Evolutionary conservation across 352 stramenopile species (phyloP).

Genomic region (Phytophthora citricola): DNA sequence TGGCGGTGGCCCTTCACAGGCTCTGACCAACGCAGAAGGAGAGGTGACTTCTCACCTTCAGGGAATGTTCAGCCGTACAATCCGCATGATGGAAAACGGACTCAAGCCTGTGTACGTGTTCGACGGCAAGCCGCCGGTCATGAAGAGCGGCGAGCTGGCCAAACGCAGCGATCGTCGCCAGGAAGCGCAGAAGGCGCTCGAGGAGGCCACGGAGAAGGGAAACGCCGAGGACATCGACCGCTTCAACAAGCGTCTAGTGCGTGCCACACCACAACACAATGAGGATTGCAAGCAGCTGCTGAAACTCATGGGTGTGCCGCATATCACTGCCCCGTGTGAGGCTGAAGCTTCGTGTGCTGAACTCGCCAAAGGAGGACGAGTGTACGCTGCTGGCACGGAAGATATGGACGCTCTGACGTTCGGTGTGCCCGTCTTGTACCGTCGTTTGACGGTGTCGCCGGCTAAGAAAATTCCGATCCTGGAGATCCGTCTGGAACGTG

Average conservation of each 20-base stretch:
- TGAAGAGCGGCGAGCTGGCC: constrained; percentile 97
- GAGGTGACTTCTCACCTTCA: constrained; percentile 94
- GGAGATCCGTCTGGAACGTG: constrained; percentile 91
- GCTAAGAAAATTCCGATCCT: constrained; percentile 92
- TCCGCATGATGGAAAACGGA: constrained; percentile 97
- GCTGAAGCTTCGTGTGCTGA: constrained; percentile 98
- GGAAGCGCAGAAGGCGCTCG: constrained; percentile 84
- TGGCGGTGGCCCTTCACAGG: constrained; percentile 84
- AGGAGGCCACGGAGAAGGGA: constrained; percentile 86
- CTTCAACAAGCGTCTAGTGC: constrained; percentile 93
- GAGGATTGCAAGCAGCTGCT: constrained; percentile 94
- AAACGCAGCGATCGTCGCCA: constrained; percentile 94
- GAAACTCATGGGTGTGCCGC: constrained; percentile 96
- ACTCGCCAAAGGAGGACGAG: constrained; percentile 92
- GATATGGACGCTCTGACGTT: constrained; percentile 99
- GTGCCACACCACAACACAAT: constrained; percentile 92
- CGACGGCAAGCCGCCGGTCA: constrained; percentile 97
- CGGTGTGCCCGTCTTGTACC: constrained; percentile 95
- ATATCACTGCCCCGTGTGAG: constrained; percentile 97
- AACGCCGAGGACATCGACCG: constrained; percentile 94
- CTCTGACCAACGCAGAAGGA: constrained; percentile 98
- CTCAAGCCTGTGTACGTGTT: constrained; percentile 99
- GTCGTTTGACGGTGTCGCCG: constrained; percentile 89
- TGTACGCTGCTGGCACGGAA: constrained; percentile 97
- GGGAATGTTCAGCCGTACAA: constrained; percentile 99